Evolutionary conservation across 345 rosid genomes (phyloP), one percentile per base, ranked within the genome.

Genomic region (Iberis pinnata): DNA sequence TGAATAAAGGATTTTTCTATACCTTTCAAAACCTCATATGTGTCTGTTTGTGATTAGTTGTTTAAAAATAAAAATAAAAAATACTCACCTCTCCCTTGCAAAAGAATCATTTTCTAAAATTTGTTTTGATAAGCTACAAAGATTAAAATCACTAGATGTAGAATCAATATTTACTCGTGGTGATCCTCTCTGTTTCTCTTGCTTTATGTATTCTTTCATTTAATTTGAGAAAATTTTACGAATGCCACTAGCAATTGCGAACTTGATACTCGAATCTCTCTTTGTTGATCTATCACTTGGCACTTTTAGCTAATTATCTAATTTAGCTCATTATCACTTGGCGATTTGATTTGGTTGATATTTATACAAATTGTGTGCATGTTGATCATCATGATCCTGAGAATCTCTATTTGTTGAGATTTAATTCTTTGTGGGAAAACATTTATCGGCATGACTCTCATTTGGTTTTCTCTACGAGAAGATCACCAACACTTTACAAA

Each of bases 351-450:
- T n/a, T 43, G 4, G 42, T 50, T 38, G 20, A 24, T 22, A 17
- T 31, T 11, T 64, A 10, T 37, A 26, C 4, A 29, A 51, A 36
- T 26, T 3, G 6, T 22, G 32, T 41, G 51, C 68, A 88, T 97
- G 98, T 92, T 63, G 97, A 88, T 73, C 98, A 92, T 68, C 90
- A 85, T 68, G 95, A 92, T 76, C 29, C 73, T 32, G 98, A 88
- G 74, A 87, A 90, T 60, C 45, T 76, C 9, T 78, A 92, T 54
- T 58, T 90, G 62, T 75, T 87, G 52, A 81, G 93, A 74, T 90
- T 90, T 60, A 87, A 90, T 67, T 83, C 98, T 0, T 33, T 90
- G 24, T 90, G 98, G 98, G 96, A 90, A 68, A 53, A 78, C 60
- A 52, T 69, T 50, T 82, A 82, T 66, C 89, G 98, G n/a, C 82